phyloP scores from a whole-genome alignment of 139 green algal species.

The Edaphochlamys debaryana region DNA sequence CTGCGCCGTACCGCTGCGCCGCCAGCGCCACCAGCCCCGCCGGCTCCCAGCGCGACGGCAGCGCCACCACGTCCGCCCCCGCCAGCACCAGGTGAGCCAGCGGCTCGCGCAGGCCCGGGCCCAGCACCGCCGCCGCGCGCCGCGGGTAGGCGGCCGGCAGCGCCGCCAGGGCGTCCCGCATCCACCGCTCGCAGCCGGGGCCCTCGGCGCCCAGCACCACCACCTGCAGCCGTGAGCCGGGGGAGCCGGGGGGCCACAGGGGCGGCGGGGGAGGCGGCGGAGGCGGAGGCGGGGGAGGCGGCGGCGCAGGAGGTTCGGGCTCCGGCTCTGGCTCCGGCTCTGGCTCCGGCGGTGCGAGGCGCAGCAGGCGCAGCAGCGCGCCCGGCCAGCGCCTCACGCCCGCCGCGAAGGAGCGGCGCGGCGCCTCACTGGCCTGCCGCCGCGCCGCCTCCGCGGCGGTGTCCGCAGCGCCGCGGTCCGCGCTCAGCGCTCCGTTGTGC shows the following conservation, averaged over 20 bases:
- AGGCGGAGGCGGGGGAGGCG: not conserved
- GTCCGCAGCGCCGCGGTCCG: not conserved
- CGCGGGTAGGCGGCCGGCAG: slow-evolving; percentile 68
- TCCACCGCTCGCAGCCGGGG: slow-evolving; percentile 56
- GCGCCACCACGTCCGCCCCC: slow-evolving; percentile 78
- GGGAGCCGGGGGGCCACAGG: not conserved
- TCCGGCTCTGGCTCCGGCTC: no score
- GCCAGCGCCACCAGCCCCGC: slow-evolving; percentile 86
- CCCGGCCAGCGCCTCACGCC: no score
- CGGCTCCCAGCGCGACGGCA: slow-evolving; percentile 86
- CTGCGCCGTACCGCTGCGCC: slow-evolving; percentile 77
- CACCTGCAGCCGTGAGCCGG: slow-evolving; percentile 40
- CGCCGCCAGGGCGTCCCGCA: slow-evolving; percentile 68
- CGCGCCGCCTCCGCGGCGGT: not conserved
- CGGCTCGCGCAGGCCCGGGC: slow-evolving; percentile 72
- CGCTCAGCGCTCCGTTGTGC: not conserved
- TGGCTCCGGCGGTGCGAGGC: no score
- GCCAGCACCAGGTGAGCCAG: slow-evolving; percentile 83
- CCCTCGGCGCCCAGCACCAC: slow-evolving; percentile 54
- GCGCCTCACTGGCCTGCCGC: not conserved
- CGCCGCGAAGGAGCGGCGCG: not conserved
- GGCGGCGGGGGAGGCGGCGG: not conserved
- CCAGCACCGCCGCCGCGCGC: slow-evolving; percentile 67
- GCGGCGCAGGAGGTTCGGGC: no score
- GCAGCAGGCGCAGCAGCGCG: not conserved